Base-by-base conservation (phyloP, 2,329 filamentous ascomycete species). In the Sporothrix mexicana region DNA sequence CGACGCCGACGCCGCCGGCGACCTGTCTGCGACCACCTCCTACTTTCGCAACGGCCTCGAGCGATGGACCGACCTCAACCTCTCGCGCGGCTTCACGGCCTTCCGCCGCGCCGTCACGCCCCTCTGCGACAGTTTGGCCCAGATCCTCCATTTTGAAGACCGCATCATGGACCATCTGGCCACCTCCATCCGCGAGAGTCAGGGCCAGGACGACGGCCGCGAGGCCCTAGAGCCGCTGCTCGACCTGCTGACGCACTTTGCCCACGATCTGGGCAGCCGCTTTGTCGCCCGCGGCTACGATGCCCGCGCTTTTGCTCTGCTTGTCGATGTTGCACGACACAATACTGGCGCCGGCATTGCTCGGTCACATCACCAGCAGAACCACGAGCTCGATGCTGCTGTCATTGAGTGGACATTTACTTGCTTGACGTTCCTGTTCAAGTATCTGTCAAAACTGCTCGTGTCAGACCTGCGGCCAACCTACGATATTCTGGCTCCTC, bases 351-450 rank as follows among this genome's bases (percentile, higher is more conserved):
- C 73, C n/a, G 75, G 75, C 55, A 45, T 66, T 9, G 43, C 57
- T 17, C 70, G 70, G 5, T 69, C 72, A 23, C 73, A 72, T 17
- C 62, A 69, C 49, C 72, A 74, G 72, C 73, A 75, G 64, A 91
- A 91, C 71, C 92, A 90, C 77, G 90, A 93, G 70, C 87, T 92
- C 72, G 92, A 93, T 78, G 91, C 93, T 36, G 93, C 95, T 75
- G 94, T 97, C n/a, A 93, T 98, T 69, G 96, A 99, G 83, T 98
- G 95, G 95, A 95, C 93, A 69, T 99, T 99, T 82, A 94, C 92
- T 13, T 95, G 93, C 77, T 85, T 99, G 72, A 94, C 96, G 62
- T 99, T 97, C 86, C 86, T 98, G 55, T 98, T 99, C 88, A 99
- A 99, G 80, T 98, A 98, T 79, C 88, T 99, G 5, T 97, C 94